phyloP scores from a whole-genome alignment of 208 protist genomes.

The Crithidia brevicula region DNA sequence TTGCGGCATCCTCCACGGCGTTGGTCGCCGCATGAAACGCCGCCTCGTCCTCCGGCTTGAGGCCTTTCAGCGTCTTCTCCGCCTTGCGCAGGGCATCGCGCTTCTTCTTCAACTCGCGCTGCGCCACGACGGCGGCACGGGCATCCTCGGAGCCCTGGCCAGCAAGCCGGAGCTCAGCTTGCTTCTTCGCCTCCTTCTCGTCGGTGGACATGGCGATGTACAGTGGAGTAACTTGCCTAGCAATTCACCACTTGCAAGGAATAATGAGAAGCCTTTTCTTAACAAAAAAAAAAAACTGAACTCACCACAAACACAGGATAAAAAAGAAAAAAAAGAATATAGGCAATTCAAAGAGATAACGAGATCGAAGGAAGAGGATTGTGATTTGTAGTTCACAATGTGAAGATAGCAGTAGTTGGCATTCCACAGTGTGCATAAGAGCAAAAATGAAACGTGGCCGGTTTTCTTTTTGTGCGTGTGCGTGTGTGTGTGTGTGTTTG shows the following conservation, averaged over 20 bases:
- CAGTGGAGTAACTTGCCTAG: no score
- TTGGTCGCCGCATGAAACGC: background rate
- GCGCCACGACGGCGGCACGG: constrained; percentile 34
- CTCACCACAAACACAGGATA: no score
- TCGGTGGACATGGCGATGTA: constrained; percentile 3
- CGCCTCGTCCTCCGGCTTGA: constrained; percentile 24
- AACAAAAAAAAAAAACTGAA: background rate
- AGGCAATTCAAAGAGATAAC: no score
- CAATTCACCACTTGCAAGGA: no score
- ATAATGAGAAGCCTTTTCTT: no score
- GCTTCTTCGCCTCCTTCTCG: constrained; percentile 32
- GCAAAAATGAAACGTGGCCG: no score
- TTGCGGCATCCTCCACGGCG: background rate
- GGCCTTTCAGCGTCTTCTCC: constrained; percentile 44
- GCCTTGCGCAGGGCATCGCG: constrained; percentile 45
- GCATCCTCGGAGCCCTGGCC: constrained; percentile 43
- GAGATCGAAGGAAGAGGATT: no score
- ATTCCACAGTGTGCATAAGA: no score
- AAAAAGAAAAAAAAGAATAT: background rate
- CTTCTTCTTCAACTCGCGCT: constrained; percentile 64
- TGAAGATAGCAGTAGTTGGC: no score
- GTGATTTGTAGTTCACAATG: no score
- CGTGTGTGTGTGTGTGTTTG: no score
- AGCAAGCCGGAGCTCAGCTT: constrained; percentile 24
- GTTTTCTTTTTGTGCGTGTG: no score